A percentile compares a stretch with the other conserved stretches of the same genome.
These are phyloP conservation scores for Thecaphora frezii DNA, from an alignment of 1,284 basidiomycete genomes.

Conservation along the genomic window DNA sequence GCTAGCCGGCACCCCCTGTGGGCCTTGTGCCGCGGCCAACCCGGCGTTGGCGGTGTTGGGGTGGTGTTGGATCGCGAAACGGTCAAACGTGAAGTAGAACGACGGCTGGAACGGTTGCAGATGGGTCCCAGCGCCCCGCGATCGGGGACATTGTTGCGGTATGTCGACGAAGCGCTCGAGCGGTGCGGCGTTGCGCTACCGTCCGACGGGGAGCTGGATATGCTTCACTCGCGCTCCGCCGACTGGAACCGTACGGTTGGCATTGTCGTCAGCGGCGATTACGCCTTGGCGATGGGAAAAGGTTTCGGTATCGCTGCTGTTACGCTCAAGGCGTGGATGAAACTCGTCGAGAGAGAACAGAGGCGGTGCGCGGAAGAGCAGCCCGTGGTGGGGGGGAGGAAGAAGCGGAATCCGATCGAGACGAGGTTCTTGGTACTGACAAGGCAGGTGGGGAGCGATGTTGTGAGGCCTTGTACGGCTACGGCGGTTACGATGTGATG, in stretches of 20 bases:
- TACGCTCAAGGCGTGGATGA: conserved; percentile 17
- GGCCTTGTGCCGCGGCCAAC: conserved; percentile 6
- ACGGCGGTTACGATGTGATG: neutral
- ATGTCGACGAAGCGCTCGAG: neutral
- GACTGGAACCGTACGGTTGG: conserved; percentile 35
- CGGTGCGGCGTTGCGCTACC: neutral
- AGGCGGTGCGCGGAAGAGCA: conserved; percentile 7
- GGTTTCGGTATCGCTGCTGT: conserved; percentile 29
- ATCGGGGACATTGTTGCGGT: neutral
- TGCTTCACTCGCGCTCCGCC: conserved; percentile 16
- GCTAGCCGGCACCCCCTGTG: conserved; percentile 13
- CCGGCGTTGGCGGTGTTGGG: neutral
- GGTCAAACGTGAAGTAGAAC: conserved; percentile 23
- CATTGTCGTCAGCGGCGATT: conserved; percentile 43
- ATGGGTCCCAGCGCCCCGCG: conserved; percentile 20
- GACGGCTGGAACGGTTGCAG: conserved; percentile 29
- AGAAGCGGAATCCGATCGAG: conserved; percentile 17
- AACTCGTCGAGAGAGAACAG: conserved; percentile 15
- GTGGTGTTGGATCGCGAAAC: neutral
- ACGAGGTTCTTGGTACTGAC: conserved; percentile 22
- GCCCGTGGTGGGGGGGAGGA: conserved; percentile 11
- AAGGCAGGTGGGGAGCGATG: conserved; percentile 21
- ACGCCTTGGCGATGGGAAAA: conserved; percentile 36
- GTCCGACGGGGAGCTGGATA: too few relatives aligned
- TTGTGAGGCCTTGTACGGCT: conserved; percentile 13